Evolutionary conservation across 129 eudicot species (phyloP), one percentile per base, ranked within the genome.

Genomic region (Saposhnikovia divaricata): DNA sequence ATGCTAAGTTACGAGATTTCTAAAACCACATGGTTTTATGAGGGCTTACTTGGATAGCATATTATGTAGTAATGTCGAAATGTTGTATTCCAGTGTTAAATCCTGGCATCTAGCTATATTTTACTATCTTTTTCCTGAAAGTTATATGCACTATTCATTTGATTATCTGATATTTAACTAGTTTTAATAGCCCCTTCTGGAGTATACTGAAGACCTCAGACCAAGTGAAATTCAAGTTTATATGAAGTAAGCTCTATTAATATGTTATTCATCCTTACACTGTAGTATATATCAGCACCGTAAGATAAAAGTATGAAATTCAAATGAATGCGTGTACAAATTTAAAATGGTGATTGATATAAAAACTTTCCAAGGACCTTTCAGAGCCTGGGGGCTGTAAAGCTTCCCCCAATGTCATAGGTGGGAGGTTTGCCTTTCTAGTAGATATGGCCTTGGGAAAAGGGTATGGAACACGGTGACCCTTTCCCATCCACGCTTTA

Each of bases 181-280:
- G 51, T 72, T 65, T 57, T 82, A 82, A 46, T 90, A 91, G 97
- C 98, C 98, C 79, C 82, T 79, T 74, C 86, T 91, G 25, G 86
- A 90, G 77, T 84, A 82, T 81, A 75, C 83, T 82, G 97, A 75
- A 87, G 98, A 86, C 68, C 68, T 79, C 53, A 50, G 72, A 39
- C 48, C 85, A 18, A 87, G 83, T 51, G 77, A 86, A 25, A 84
- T 92, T 76, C 87, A 90, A 85, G 92, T 86, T 69, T 86, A 57
- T 46, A 77, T 92, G 6, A 80, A 95, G 98, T 95, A 92, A 84
- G 96, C 82, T 77, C 68, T 73, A 23, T 27, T 39, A 31, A 65
- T 77, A 42, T 21, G 3, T 25, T 44, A 1, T 59, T 21, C 40
- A 37, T 59, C 40, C 28, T 39, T 16, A 10, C 28, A 37, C 31